These are phyloP conservation scores for Sphaceloma murrayae DNA, from an alignment of 2,329 filamentous ascomycete genomes.

Conservation along the genomic window DNA sequence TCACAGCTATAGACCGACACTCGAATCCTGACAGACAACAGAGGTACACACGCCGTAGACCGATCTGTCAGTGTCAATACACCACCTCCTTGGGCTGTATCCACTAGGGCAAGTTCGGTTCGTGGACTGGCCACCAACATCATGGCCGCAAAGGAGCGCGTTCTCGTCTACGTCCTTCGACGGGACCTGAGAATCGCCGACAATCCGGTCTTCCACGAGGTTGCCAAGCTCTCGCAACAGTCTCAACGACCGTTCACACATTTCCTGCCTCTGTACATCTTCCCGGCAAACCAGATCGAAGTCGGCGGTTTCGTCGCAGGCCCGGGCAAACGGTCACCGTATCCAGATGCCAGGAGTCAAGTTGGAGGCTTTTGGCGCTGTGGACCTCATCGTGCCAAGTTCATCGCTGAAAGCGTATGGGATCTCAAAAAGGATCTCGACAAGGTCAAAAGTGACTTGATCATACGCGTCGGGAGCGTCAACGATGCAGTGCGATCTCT, in stretches of 20 bases:
- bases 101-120: too few relatives aligned
- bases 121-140: too few relatives aligned
- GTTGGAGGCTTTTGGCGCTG: conserved; percentile 63
- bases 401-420: conserved; percentile 63
- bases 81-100: too few relatives aligned
- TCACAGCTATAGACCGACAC: too few relatives aligned
- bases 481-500: conserved; percentile 52
- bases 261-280: conserved; percentile 60
- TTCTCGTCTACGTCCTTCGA: conserved; percentile 62
- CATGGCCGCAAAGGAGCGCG: conserved; percentile 25
- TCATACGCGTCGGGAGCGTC: conserved; percentile 53
- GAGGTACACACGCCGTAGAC: too few relatives aligned
- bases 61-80: too few relatives aligned
- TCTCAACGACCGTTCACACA: conserved; percentile 46
- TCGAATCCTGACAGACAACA: too few relatives aligned
- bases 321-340: conserved; percentile 47
- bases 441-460: conserved; percentile 49
- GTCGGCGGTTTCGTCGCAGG: conserved; percentile 59
- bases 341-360: conserved; percentile 57
- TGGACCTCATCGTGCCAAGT: conserved; percentile 61
- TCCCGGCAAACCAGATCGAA: conserved; percentile 62
- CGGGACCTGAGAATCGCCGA: conserved; percentile 64
- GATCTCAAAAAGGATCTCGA: conserved; percentile 57
- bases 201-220: conserved; percentile 60
- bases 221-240: conserved; percentile 41